Conservation (phyloP, 495 filamentous ascomycete genomes). For the Daldinia childiae region DNA sequence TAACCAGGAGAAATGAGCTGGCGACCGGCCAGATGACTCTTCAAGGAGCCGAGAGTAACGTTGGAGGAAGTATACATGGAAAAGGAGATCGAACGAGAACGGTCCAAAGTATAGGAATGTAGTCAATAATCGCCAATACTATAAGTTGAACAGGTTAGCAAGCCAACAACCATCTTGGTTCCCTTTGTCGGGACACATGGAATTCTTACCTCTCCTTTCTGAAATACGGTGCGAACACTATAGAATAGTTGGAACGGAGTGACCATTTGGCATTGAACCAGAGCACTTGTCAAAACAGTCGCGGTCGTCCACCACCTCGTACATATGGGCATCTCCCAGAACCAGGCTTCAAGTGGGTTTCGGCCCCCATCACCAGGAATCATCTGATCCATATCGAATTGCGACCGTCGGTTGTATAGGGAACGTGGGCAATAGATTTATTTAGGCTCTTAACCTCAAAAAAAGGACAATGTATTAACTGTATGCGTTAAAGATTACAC, state of each 20-base stretch:
- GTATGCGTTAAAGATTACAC: slow-evolving; percentile 2
- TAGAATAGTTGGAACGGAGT: slow-evolving; percentile 96
- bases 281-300: slow-evolving; percentile 84
- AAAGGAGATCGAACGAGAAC: slow-evolving; percentile 91
- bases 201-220: slow-evolving; percentile 78
- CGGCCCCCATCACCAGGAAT: slow-evolving; percentile 73
- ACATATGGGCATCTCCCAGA: slow-evolving; percentile 96
- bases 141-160: slow-evolving; percentile 23
- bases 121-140: slow-evolving; percentile 96
- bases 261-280: slow-evolving; percentile 92
- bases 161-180: not conserved
- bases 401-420: not conserved
- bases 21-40: slow-evolving; percentile 87
- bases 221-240: slow-evolving; percentile 90
- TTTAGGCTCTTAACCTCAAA: not conserved
- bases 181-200: not conserved
- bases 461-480: not conserved
- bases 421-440: not conserved
- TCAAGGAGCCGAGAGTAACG: slow-evolving; percentile 96
- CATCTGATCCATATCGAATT: slow-evolving; percentile 67
- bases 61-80: slow-evolving; percentile 98
- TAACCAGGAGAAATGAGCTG: slow-evolving; percentile 94
- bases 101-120: slow-evolving; percentile 98
- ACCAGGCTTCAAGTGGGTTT: slow-evolving; percentile 94
- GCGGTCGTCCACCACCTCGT: slow-evolving; percentile 97